Evolutionary conservation across 306 rosid genomes (phyloP).

Genomic region (Acacia acuminata): DNA sequence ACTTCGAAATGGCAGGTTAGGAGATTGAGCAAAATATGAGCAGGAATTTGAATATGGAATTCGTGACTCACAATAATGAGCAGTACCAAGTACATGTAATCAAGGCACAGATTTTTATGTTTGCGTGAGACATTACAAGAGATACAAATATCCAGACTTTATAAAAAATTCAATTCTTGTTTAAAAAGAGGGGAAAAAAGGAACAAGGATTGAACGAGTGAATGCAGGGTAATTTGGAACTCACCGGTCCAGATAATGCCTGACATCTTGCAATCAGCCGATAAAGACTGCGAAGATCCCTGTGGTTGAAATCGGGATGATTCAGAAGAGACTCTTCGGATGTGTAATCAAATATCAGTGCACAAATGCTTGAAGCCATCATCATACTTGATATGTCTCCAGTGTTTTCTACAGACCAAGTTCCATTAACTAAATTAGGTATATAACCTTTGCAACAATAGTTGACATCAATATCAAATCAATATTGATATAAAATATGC

Average conservation of each 20-base stretch:
- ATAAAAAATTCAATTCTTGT: no score
- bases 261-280: slow-evolving; percentile 65
- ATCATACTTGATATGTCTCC: slow-evolving; percentile 58
- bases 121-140: not conserved
- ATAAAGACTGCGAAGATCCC: slow-evolving; percentile 54
- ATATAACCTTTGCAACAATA: slow-evolving; percentile 11
- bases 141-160: not conserved
- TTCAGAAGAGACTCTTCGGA: slow-evolving; percentile 72
- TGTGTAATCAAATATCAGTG: slow-evolving; percentile 72
- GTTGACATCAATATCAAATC: not conserved
- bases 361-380: slow-evolving; percentile 85
- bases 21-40: not conserved
- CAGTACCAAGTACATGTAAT: not conserved
- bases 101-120: not conserved
- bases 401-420: slow-evolving; percentile 51
- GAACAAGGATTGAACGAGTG: not conserved
- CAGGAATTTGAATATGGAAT: not conserved
- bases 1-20: not conserved
- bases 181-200: no score
- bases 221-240: slow-evolving; percentile 22
- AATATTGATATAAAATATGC: not conserved
- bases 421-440: slow-evolving; percentile 28
- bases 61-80: not conserved
- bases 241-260: slow-evolving; percentile 66
- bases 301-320: slow-evolving; percentile 51